Evolutionary conservation across 2,329 filamentous ascomycete genomes (phyloP), one percentile per base, ranked within the genome.

Genomic region (Xylariaceae sp.): DNA sequence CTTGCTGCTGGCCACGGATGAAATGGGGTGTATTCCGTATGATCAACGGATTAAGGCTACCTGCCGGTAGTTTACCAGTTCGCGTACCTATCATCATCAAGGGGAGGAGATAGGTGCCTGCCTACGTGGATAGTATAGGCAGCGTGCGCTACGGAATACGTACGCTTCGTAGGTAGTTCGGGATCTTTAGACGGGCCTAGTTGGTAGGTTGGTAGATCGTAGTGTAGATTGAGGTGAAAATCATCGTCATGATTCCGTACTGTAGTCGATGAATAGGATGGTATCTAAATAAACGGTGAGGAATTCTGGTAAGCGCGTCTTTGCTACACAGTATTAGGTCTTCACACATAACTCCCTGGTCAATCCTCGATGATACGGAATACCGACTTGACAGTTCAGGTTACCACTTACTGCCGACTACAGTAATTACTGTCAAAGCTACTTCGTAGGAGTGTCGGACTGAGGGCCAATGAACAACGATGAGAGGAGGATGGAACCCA

Each of bases 11-110:
- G 56, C 23, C 23, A 5, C 23, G 23, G 23, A 30, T 30, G n/a
- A 39, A 50, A 54, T 54, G 48, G 60, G 57, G 56, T 45, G 13
- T 13, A 45, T 11, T 6, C 9, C 8, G 11, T 56, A 54, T 49
- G 44, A 51, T 59, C 49, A 56, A 51, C 53, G 51, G 53, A 44
- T 57, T 57, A 34, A 59, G 60, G 60, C 60, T 13, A 42, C 37
- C 37, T 42, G 11, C 37, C 37, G 37, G 37, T 42, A 42, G 37
- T 42, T 42, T 7, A 13, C 37, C 8, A 18, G 60, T 51, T 62
- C 18, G 47, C 54, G 18, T 59, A 42, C 53, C 23, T 30, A 11
- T 37, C n/a, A 53, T 37, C 23, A 39, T 42, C 13, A 42, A 10
- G 37, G 9, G 13, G 37, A 10, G 37, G 6, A 42, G 37, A 8